phyloP scores from a whole-genome alignment of 352 stramenopile species.

The Peronosclerospora sorghi region DNA sequence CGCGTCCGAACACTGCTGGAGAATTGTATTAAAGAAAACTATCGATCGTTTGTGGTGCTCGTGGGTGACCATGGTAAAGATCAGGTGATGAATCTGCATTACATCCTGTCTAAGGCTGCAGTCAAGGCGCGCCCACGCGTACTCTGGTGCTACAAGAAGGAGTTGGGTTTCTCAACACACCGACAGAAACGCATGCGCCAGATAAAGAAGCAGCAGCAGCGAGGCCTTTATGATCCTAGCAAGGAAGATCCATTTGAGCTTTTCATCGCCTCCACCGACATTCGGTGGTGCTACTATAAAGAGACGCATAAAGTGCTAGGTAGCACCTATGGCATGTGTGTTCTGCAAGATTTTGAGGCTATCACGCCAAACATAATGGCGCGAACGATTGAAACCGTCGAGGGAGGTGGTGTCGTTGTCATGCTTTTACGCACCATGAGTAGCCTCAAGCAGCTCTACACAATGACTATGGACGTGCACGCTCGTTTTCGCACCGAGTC shows the following conservation, averaged over 20 bases:
- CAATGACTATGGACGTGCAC: conserved; percentile 97
- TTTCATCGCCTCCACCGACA: conserved; percentile 97
- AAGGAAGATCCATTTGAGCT: conserved; percentile 97
- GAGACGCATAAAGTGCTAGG: conserved; percentile 98
- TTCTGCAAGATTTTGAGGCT: conserved; percentile 99
- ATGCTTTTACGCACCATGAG: conserved; percentile 97
- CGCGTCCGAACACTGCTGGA: conserved; percentile 96
- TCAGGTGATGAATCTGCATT: conserved; percentile 98
- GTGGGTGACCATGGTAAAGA: conserved; percentile 99
- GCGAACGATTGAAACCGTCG: conserved; percentile 98
- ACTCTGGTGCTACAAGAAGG: conserved; percentile 99
- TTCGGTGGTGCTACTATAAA: conserved; percentile 99
- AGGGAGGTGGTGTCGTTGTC: conserved; percentile 95
- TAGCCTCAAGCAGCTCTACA: conserved; percentile 97
- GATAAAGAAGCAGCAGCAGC: conserved; percentile 92
- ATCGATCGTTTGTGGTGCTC: conserved; percentile 95
- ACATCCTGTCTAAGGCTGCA: conserved; percentile 93
- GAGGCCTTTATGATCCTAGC: conserved; percentile 87
- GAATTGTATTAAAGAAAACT: conserved; percentile 93
- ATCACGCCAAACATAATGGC: conserved; percentile 99
- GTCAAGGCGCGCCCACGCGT: conserved; percentile 93
- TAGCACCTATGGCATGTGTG: conserved; percentile 96
- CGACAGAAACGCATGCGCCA: conserved; percentile 90
- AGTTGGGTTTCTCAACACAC: conserved; percentile 98
- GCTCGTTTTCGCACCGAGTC: conserved; percentile 86